Conservation (phyloP, 2,329 filamentous ascomycete genomes). For the Esteya vermicola region DNA sequence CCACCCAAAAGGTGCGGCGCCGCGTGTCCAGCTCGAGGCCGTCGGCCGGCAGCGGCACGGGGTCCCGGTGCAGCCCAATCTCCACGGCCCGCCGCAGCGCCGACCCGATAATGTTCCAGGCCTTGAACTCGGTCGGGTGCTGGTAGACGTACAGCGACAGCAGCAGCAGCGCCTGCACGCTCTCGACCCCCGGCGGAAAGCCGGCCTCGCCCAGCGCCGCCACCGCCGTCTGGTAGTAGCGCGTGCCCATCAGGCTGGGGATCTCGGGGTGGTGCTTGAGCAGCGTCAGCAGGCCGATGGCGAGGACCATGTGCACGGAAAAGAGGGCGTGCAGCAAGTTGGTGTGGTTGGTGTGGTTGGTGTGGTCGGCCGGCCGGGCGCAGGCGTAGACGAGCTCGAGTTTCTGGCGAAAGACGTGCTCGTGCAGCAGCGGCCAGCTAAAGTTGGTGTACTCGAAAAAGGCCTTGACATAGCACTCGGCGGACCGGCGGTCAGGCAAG, state of each 20-base stretch:
- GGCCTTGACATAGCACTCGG: background rate
- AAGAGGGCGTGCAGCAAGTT: constrained; percentile 1
- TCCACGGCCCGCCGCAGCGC: constrained; percentile 5
- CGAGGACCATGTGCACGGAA: constrained; percentile 6
- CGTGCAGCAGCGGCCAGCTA: background rate
- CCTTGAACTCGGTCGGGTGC: constrained; percentile 1
- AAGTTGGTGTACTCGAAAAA: constrained; percentile 10
- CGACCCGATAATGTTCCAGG: constrained; percentile 3
- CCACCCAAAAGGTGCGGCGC: constrained; percentile 7
- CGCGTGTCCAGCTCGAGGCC: constrained; percentile 3
- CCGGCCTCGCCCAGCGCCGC: background rate
- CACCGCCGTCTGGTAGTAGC: constrained; percentile 1
- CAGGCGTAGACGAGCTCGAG: background rate
- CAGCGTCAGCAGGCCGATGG: constrained; percentile 2
- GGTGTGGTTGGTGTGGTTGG: background rate
- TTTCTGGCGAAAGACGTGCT: background rate
- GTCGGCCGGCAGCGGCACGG: background rate
- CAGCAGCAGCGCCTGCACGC: constrained; percentile 7
- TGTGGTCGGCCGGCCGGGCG: background rate
- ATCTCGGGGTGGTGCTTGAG: constrained; percentile 3
- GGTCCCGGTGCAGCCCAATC: constrained; percentile 5
- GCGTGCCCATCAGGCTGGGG: background rate
- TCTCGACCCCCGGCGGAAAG: constrained; percentile 4
- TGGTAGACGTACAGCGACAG: constrained; percentile 3
- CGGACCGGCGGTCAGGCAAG: background rate